Conservation (phyloP, 2,329 filamentous ascomycete species). For the Trichoderma koningii region DNA sequence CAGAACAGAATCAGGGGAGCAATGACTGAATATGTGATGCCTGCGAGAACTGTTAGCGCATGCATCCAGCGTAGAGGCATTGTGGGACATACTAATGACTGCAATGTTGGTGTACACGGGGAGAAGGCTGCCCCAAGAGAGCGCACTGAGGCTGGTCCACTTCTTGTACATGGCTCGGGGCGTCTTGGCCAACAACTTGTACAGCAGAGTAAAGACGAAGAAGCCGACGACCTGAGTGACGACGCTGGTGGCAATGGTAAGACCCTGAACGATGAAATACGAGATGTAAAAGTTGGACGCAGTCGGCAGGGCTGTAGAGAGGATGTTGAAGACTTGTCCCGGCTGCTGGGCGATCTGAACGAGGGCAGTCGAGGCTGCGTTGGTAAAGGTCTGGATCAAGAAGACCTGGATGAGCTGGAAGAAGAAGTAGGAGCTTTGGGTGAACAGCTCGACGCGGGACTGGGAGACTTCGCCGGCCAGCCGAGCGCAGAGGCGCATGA, state of each 20-base stretch:
- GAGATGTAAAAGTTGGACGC: slow-evolving; percentile 92
- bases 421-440: slow-evolving; percentile 88
- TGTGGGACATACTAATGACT: slow-evolving; percentile 58
- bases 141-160: slow-evolving; percentile 67
- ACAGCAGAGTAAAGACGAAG: slow-evolving; percentile 66
- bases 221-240: slow-evolving; percentile 69
- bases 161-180: slow-evolving; percentile 76
- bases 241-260: slow-evolving; percentile 72
- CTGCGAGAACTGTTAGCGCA: slow-evolving; percentile 37
- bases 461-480: slow-evolving; percentile 76
- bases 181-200: slow-evolving; percentile 71
- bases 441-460: slow-evolving; percentile 81
- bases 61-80: too few relatives aligned
- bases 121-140: slow-evolving; percentile 77
- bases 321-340: slow-evolving; percentile 58
- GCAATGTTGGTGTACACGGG: slow-evolving; percentile 74
- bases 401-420: slow-evolving; percentile 96
- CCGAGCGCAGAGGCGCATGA: slow-evolving; percentile 70
- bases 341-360: slow-evolving; percentile 66
- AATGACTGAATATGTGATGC: slow-evolving; percentile 79
- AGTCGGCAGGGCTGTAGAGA: slow-evolving; percentile 73
- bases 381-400: slow-evolving; percentile 78
- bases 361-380: slow-evolving; percentile 72
- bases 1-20: slow-evolving; percentile 82
- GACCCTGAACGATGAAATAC: slow-evolving; percentile 84